Percentiles rank a stretch among this genome's conserved stretches.
Conservation (phyloP, 2,329 filamentous ascomycete genomes). For the Talaromyces piceae region DNA sequence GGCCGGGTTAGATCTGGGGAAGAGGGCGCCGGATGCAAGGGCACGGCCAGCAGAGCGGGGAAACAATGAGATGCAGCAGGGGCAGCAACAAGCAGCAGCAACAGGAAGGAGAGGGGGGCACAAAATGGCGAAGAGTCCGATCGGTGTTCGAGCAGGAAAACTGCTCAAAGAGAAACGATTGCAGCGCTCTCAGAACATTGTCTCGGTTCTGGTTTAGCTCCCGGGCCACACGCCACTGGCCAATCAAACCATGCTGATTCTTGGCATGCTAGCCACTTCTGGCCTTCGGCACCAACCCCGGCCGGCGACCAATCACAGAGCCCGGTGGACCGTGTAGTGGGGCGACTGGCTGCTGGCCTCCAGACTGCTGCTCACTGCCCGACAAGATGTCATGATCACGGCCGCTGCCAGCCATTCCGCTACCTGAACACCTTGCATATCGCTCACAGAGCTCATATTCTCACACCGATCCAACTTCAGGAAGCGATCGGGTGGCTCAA, state of each 20-base stretch:
- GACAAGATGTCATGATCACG: neutral
- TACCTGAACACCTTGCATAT: neutral
- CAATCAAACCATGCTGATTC: neutral
- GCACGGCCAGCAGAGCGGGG: conserved; percentile 5
- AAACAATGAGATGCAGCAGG: conserved; percentile 5
- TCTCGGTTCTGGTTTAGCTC: neutral
- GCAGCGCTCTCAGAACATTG: conserved; percentile 8
- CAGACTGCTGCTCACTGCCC: neutral
- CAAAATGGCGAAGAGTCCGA: neutral
- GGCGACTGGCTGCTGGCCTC: neutral
- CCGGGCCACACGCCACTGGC: neutral
- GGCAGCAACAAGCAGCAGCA: conserved; percentile 4
- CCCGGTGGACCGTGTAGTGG: neutral
- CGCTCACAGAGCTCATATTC: neutral
- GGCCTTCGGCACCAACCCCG: neutral
- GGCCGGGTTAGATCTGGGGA: neutral
- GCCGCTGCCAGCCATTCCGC: neutral
- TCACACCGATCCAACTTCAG: neutral
- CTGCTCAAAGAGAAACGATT: conserved; percentile 9
- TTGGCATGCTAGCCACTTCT: neutral
- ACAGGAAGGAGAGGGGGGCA: conserved; percentile 4
- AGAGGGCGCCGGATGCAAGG: conserved; percentile 3
- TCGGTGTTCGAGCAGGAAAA: conserved; percentile 6
- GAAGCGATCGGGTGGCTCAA: neutral
- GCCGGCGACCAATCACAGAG: neutral